phyloP scores from a whole-genome alignment of 495 filamentous ascomycete genomes.

The Penicillium robsamsonii region DNA sequence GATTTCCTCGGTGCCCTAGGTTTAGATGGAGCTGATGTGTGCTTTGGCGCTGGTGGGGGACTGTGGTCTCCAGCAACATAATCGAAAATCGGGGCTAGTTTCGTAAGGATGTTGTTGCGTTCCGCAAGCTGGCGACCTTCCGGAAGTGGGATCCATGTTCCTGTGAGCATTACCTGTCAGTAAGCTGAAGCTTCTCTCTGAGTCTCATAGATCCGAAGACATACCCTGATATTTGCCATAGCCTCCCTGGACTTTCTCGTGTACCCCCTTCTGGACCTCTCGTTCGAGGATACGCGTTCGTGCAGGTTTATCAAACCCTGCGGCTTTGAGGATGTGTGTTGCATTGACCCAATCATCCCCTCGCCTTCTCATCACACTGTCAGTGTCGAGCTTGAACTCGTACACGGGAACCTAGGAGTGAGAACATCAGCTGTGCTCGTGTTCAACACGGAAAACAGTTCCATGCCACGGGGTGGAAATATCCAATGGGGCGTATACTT shows the following conservation, averaged over 20 bases:
- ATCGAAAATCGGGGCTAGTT: conserved; percentile 83
- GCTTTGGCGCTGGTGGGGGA: conserved; percentile 91
- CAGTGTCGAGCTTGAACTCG: conserved; percentile 75
- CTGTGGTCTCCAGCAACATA: conserved; percentile 79
- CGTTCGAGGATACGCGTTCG: conserved; percentile 92
- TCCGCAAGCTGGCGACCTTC: conserved; percentile 77
- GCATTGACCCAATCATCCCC: conserved; percentile 91
- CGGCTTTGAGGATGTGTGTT: conserved; percentile 90
- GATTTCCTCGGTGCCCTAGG: conserved; percentile 60
- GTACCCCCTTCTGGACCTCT: conserved; percentile 91
- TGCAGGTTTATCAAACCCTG: conserved; percentile 82
- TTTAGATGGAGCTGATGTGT: conserved; percentile 66
- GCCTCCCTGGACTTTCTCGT: conserved; percentile 97
- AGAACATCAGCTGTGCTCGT: conserved; percentile 3
- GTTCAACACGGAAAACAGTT: background rate
- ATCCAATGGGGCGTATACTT: conserved; percentile 31
- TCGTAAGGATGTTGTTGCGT: conserved; percentile 79
- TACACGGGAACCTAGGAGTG: conserved; percentile 75
- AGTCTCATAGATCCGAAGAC: background rate
- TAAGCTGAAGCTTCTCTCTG: background rate
- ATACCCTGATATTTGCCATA: conserved; percentile 98
- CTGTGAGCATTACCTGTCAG: conserved; percentile 41
- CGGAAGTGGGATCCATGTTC: conserved; percentile 92
- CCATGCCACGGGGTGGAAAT: background rate
- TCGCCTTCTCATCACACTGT: conserved; percentile 87